phyloP scores from a whole-genome alignment of 139 green algal species.

The Monoraphidium neglectum region DNA sequence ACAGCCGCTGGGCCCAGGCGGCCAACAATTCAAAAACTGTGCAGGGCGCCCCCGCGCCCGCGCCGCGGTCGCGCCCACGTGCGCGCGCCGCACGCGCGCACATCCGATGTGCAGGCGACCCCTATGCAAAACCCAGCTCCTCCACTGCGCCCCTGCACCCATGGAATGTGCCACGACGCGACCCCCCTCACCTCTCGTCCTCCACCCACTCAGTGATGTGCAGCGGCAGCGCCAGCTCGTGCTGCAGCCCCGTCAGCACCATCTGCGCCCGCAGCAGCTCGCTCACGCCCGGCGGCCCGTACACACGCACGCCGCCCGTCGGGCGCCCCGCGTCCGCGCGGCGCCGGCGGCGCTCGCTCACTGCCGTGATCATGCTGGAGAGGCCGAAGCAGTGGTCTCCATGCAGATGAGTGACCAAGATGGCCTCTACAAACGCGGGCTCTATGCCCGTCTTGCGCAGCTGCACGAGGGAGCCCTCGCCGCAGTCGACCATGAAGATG shows the following conservation, averaged over 20 bases:
- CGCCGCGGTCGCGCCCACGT: no score
- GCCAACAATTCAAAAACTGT: no score
- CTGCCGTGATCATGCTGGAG: conserved; percentile 44
- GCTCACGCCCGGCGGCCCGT: conserved; percentile 5
- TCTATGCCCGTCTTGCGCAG: conserved; percentile 47
- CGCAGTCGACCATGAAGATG: conserved; percentile 86
- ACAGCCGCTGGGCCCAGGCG: no score
- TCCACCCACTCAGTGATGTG: conserved; percentile 39
- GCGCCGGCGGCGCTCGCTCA: conserved; percentile 11
- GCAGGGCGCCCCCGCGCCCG: no score
- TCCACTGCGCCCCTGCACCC: no score
- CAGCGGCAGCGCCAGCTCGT: conserved; percentile 38
- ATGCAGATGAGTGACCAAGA: conserved; percentile 96
- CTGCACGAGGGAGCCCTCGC: conserved; percentile 87
- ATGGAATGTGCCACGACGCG: no score
- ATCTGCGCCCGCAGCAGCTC: conserved; percentile 54
- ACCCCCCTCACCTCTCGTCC: conserved; percentile 1
- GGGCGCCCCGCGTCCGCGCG: background rate
- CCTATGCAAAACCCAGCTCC: no score
- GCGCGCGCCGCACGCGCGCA: no score
- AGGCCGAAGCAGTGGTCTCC: conserved; percentile 97
- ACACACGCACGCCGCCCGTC: background rate
- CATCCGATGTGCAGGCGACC: no score
- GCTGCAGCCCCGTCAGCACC: conserved; percentile 29
- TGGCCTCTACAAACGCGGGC: conserved; percentile 36